Conservation (phyloP, 495 filamentous ascomycete species). For the Chaetomium cochliodes region DNA sequence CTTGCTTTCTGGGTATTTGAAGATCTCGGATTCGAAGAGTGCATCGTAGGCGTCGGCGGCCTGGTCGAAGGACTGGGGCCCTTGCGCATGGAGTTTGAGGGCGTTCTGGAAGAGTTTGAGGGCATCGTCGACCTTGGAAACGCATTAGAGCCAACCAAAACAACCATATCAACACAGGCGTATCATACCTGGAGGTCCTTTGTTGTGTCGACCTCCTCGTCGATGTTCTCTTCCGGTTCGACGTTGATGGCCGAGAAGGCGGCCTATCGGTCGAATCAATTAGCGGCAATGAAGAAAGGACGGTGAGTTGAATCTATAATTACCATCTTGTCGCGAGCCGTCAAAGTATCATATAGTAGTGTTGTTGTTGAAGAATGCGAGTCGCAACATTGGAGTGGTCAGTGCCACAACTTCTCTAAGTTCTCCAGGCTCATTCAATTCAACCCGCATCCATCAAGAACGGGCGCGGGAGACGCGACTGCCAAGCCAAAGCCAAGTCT, state of each 20-base stretch:
- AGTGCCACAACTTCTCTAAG: neutral
- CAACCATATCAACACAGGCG: too few relatives aligned
- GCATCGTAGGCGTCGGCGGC: constrained; percentile 79
- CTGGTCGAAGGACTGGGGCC: constrained; percentile 68
- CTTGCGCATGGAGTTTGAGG: constrained; percentile 87
- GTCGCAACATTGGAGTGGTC: neutral
- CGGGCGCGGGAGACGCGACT: constrained; percentile 17
- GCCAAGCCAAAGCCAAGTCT: neutral
- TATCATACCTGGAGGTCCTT: constrained; percentile 72
- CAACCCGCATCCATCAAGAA: neutral
- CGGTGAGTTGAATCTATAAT: neutral
- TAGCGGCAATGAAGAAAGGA: neutral
- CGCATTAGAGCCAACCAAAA: neutral
- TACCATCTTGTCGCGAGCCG: constrained; percentile 21
- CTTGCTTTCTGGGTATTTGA: constrained; percentile 79
- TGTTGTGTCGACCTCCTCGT: constrained; percentile 91
- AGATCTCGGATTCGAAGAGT: constrained; percentile 89
- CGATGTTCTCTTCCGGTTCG: constrained; percentile 83
- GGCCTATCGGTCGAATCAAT: constrained; percentile 38
- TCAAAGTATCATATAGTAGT: constrained; percentile 11
- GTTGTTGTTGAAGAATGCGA: neutral
- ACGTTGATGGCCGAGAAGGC: constrained; percentile 84
- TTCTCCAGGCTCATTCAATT: neutral
- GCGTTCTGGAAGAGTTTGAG: constrained; percentile 93
- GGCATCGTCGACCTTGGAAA: constrained; percentile 82